A percentile compares a stretch with the other conserved stretches of the same genome.
Evolutionary conservation across 345 rosid species (phyloP).

Genomic region (Syzygium grande): DNA sequence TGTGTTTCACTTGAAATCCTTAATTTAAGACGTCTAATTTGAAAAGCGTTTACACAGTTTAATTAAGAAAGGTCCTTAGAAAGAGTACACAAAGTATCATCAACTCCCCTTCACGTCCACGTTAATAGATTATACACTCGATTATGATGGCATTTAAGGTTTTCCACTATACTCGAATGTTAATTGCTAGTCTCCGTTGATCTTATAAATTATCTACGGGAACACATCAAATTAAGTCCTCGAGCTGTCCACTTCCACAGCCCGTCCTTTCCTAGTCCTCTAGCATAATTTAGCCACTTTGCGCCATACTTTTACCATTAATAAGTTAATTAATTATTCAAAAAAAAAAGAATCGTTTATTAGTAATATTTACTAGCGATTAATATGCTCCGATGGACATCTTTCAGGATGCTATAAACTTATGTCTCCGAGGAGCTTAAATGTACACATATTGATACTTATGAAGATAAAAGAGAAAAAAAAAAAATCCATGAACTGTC

Average conservation of each 20-base stretch:
- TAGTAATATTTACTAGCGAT: neutral
- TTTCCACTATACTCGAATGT: neutral
- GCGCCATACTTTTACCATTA: neutral
- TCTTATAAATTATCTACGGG: too few species aligned
- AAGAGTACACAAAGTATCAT: neutral
- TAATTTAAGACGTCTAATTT: neutral
- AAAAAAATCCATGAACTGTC: too few species aligned
- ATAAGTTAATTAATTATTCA: neutral
- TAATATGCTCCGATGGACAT: too few species aligned
- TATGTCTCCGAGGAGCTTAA: too few species aligned
- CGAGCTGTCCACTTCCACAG: neutral
- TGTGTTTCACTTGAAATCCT: neutral
- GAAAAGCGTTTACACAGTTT: neutral
- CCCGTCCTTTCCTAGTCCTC: neutral
- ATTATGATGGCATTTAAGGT: neutral
- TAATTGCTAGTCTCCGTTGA: neutral
- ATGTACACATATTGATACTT: too few species aligned
- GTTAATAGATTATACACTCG: too few species aligned
- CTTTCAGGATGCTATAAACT: too few species aligned
- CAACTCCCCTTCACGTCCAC: neutral
- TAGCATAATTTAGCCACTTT: neutral
- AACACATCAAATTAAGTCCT: neutral
- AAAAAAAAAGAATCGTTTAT: neutral
- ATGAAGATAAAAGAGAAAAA: too few species aligned
- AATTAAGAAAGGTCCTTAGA: neutral